Evolutionary conservation across 2,329 filamentous ascomycete species (phyloP).

Genomic region (Aspergillus piperis): DNA sequence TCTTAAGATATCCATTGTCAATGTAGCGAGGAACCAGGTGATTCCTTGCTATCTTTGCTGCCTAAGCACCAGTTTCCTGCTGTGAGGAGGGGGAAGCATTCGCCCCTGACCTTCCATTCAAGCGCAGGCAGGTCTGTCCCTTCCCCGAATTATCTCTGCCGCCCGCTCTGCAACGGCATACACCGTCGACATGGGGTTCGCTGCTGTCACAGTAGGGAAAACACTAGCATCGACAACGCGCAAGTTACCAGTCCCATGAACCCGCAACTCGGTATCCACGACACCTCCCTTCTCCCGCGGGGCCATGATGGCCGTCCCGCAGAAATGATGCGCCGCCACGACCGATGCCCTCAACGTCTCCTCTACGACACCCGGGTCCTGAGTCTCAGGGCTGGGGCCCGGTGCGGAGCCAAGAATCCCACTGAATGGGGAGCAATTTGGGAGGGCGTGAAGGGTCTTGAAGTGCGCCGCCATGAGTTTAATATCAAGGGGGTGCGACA

Average conservation of each 20-base stretch:
- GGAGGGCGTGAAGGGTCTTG: not conserved
- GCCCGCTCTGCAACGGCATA: not conserved
- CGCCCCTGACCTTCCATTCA: too few relatives aligned
- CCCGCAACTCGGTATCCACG: not conserved
- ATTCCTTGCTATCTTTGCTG: too few relatives aligned
- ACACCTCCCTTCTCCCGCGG: not conserved
- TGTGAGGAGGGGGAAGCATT: too few relatives aligned
- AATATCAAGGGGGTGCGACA: conserved; percentile 24
- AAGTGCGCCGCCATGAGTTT: not conserved
- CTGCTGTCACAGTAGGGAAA: not conserved
- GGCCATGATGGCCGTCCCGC: not conserved
- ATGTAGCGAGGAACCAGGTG: too few relatives aligned
- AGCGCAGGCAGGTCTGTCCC: too few relatives aligned
- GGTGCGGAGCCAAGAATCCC: not conserved
- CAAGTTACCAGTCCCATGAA: not conserved
- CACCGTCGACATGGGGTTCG: not conserved
- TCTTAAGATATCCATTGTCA: too few relatives aligned
- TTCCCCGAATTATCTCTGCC: not conserved
- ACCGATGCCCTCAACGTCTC: not conserved
- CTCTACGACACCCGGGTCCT: not conserved
- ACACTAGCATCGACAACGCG: not conserved
- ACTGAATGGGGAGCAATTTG: not conserved
- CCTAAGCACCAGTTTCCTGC: too few relatives aligned
- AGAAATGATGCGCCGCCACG: not conserved
- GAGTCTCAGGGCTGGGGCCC: too few relatives aligned